A percentile compares a stretch with the other conserved stretches of the same genome.
These are phyloP conservation scores for Marasmius oreades DNA, from an alignment of 1,284 basidiomycete species.

Conservation along the genomic window DNA sequence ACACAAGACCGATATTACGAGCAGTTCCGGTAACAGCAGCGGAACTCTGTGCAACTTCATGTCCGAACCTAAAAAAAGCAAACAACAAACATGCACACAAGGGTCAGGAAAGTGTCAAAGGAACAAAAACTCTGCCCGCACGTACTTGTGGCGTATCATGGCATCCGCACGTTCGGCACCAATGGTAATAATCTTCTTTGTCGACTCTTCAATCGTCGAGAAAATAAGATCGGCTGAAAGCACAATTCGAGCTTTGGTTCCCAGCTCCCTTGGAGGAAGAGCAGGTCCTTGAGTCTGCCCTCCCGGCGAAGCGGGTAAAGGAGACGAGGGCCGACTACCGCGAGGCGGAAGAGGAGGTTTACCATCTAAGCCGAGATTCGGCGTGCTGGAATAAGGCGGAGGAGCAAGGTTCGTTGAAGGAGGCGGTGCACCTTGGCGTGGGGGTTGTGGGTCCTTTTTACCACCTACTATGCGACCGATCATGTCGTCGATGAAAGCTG, in stretches of 20 bases:
- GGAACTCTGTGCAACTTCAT: slow-evolving; percentile 58
- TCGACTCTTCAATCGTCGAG: slow-evolving; percentile 66
- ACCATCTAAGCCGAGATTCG: slow-evolving; percentile 13
- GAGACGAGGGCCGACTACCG: too few species aligned
- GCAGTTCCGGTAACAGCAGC: slow-evolving; percentile 56
- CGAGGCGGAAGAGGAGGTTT: slow-evolving; percentile 38
- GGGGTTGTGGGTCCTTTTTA: slow-evolving; percentile 16
- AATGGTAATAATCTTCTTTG: slow-evolving; percentile 55
- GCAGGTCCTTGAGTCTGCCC: slow-evolving; percentile 18
- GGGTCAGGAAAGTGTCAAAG: slow-evolving; percentile 4
- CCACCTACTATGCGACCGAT: slow-evolving; percentile 47
- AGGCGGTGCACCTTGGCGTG: slow-evolving; percentile 22
- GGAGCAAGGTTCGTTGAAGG: slow-evolving; percentile 9
- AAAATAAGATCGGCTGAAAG: slow-evolving; percentile 73
- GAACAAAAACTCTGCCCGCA: slow-evolving; percentile 15
- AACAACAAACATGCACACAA: slow-evolving; percentile 5
- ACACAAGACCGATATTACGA: slow-evolving; percentile 72
- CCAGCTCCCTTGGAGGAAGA: slow-evolving; percentile 28
- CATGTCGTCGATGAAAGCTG: slow-evolving; percentile 60
- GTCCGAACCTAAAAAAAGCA: slow-evolving; percentile 54
- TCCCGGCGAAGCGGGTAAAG: slow-evolving; percentile 23
- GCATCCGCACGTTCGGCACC: slow-evolving; percentile 53
- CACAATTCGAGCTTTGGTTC: slow-evolving; percentile 46
- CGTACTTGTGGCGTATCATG: slow-evolving; percentile 59
- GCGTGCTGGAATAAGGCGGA: slow-evolving; percentile 14